phyloP scores from a whole-genome alignment of 73 alveolate genomes.

The Paramecium bursaria region DNA sequence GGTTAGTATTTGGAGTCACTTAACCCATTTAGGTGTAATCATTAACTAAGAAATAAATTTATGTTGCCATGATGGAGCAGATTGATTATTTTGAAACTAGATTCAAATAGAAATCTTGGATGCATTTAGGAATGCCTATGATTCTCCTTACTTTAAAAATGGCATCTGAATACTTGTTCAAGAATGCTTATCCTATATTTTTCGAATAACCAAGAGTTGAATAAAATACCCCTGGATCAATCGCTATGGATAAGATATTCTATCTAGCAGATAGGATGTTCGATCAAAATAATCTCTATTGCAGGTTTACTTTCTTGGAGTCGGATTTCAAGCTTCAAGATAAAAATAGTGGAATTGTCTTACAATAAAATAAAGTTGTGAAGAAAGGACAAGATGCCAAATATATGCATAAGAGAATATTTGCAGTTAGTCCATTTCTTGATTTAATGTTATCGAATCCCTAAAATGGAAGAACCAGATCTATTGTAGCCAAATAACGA shows the following conservation, averaged over 20 bases:
- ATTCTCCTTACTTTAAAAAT: conserved; percentile 19
- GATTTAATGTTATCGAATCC: conserved; percentile 38
- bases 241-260: conserved; percentile 57
- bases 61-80: conserved; percentile 38
- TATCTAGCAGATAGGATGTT: conserved; percentile 46
- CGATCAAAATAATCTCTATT: conserved; percentile 42
- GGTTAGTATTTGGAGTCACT: conserved; percentile 61
- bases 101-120: conserved; percentile 30
- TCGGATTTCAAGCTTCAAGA: background rate
- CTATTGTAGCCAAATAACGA: conserved; percentile 44
- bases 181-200: conserved; percentile 22
- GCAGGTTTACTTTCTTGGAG: conserved; percentile 48
- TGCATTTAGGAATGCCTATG: conserved; percentile 59
- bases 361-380: background rate
- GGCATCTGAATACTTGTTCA: conserved; percentile 32
- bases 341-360: too few species aligned
- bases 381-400: conserved; percentile 51
- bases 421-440: conserved; percentile 48
- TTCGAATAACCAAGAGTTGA: conserved; percentile 53
- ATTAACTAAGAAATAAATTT: conserved; percentile 42
- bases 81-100: conserved; percentile 38
- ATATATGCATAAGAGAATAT: conserved; percentile 57
- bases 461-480: conserved; percentile 54
- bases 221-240: conserved; percentile 40
- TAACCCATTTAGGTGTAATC: conserved; percentile 38